These are phyloP conservation scores for Candida corydali DNA, from an alignment of 805 yeast species.

Conservation along the genomic window DNA sequence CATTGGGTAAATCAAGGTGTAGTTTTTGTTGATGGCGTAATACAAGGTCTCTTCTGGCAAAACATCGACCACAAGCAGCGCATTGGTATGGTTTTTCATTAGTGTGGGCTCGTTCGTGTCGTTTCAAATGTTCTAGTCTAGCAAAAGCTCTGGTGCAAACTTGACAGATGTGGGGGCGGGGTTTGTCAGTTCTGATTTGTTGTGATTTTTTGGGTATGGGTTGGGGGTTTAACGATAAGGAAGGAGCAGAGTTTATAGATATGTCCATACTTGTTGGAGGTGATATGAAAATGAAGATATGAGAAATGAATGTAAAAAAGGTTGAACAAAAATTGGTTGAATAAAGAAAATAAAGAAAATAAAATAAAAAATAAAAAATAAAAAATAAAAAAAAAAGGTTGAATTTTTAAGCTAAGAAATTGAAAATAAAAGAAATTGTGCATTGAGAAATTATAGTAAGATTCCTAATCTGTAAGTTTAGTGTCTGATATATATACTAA, in stretches of 20 bases:
- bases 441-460: too few relatives aligned
- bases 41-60: constrained; percentile 85
- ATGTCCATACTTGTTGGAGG: neutral
- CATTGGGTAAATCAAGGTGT: constrained; percentile 53
- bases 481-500: too few relatives aligned
- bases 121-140: constrained; percentile 84
- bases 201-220: constrained; percentile 87
- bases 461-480: too few relatives aligned
- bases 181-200: constrained; percentile 83
- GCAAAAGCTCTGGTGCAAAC: constrained; percentile 96
- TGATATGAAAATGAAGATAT: too few relatives aligned
- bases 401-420: too few relatives aligned
- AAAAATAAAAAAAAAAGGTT: too few relatives aligned
- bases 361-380: too few relatives aligned
- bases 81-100: constrained; percentile 96
- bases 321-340: too few relatives aligned
- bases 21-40: constrained; percentile 93
- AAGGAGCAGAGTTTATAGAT: neutral
- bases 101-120: constrained; percentile 93
- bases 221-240: constrained; percentile 23
- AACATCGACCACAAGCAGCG: constrained; percentile 93
- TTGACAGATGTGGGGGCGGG: constrained; percentile 86
- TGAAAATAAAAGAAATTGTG: too few relatives aligned
- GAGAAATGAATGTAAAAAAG: too few relatives aligned
- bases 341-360: too few relatives aligned